These are phyloP conservation scores for Phialemonium atrogriseum DNA, from an alignment of 2,329 filamentous ascomycete genomes.

Conservation along the genomic window DNA sequence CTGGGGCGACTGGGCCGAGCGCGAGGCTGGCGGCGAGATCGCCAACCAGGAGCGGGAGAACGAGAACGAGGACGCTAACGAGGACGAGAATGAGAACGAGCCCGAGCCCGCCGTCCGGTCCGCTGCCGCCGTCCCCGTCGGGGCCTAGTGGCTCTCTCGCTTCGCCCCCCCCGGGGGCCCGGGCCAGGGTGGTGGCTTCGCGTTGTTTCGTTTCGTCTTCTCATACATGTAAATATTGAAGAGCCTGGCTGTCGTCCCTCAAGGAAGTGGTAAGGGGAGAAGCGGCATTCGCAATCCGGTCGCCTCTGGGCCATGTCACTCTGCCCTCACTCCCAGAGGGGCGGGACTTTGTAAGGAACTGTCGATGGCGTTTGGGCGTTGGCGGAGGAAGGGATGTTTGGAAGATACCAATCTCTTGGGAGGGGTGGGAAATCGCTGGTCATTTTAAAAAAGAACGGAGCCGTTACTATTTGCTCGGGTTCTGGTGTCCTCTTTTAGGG, in stretches of 20 bases:
- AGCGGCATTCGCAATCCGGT: no score
- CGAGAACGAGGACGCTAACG: slow-evolving; percentile 6
- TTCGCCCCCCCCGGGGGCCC: no score
- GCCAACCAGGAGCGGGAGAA: slow-evolving; percentile 39
- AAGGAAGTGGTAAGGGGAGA: no score
- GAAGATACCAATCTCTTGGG: slow-evolving; percentile 2
- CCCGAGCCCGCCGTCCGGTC: slow-evolving; percentile 2
- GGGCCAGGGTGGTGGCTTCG: no score
- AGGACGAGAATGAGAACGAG: slow-evolving; percentile 1
- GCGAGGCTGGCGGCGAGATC: slow-evolving; percentile 56
- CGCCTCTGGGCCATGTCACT: no score
- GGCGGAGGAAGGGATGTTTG: background rate
- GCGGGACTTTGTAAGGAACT: no score
- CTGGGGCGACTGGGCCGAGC: slow-evolving; percentile 94
- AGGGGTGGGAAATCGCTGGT: background rate
- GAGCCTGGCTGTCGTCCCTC: no score
- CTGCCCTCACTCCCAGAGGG: no score
- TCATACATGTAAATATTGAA: slow-evolving; percentile 2
- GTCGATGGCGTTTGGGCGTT: slow-evolving; percentile 2
- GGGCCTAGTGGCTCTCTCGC: background rate
- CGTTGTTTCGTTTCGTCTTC: no score
- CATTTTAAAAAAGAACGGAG: background rate
- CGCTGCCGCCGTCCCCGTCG: slow-evolving; percentile 1
- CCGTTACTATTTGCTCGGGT: background rate
- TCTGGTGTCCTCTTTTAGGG: no score